phyloP scores from a whole-genome alignment of 2,329 filamentous ascomycete genomes.

The Verticillium alfalfae region DNA sequence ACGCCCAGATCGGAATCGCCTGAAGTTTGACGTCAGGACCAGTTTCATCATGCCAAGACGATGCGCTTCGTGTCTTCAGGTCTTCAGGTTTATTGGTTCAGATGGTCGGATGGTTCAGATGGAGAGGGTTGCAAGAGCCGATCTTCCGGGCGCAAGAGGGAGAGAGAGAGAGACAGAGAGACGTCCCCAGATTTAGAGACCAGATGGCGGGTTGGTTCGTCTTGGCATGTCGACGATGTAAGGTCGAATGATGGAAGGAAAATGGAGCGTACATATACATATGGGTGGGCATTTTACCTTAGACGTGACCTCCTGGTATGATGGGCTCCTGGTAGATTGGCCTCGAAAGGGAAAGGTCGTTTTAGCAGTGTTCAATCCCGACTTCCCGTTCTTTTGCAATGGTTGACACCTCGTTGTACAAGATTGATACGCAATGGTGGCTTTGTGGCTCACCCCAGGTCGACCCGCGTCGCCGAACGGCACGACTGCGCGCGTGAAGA shows the following conservation, averaged over 20 bases:
- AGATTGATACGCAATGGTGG: too few relatives aligned
- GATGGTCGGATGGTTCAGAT: not conserved
- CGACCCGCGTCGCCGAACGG: not conserved
- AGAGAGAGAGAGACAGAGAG: not conserved
- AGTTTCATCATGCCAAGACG: not conserved
- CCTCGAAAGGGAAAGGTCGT: too few relatives aligned
- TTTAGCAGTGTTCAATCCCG: too few relatives aligned
- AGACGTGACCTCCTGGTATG: too few relatives aligned
- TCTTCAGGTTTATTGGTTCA: not conserved
- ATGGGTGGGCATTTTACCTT: too few relatives aligned
- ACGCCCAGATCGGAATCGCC: not conserved
- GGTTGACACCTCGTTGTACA: too few relatives aligned
- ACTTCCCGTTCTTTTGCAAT: too few relatives aligned
- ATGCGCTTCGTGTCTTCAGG: not conserved
- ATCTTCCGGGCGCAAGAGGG: not conserved
- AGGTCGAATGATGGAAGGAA: not conserved
- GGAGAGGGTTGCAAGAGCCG: not conserved
- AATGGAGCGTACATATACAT: too few relatives aligned
- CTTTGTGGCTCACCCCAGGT: too few relatives aligned
- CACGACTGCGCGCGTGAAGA: not conserved
- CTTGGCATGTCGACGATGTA: not conserved
- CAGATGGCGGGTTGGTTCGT: not conserved
- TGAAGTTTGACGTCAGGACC: not conserved
- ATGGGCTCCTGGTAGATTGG: too few relatives aligned
- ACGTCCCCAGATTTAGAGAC: not conserved